phyloP scores from a whole-genome alignment of 306 rosid species.

The Quillaja saponaria region DNA sequence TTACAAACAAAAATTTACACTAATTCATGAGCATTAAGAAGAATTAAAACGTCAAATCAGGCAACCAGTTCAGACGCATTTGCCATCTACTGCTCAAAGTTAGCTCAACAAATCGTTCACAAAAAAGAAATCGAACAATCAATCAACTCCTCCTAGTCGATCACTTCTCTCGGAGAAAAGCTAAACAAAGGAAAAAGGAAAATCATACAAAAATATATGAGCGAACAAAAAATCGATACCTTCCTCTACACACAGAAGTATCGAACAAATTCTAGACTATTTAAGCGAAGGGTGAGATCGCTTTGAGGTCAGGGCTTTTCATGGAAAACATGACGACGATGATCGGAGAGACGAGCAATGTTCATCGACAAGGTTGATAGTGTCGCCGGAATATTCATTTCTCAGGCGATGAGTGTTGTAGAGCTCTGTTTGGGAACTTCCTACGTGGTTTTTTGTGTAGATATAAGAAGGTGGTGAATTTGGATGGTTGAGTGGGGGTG shows the following conservation, averaged over 20 bases:
- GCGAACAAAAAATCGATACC: neutral
- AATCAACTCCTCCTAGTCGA: constrained; percentile 4
- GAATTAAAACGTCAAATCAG: neutral
- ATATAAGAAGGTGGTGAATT: constrained; percentile 12
- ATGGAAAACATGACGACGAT: constrained; percentile 79
- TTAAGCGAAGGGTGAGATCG: constrained; percentile 21
- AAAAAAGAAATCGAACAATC: neutral
- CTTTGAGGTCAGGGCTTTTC: constrained; percentile 43
- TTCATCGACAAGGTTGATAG: constrained; percentile 24
- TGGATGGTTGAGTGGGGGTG: constrained; percentile 30
- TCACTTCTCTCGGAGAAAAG: neutral
- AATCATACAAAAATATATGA: neutral
- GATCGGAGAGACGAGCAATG: constrained; percentile 63
- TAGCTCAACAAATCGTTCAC: constrained; percentile 21
- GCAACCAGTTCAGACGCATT: constrained; percentile 24
- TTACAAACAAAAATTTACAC: neutral
- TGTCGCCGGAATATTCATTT: constrained; percentile 64
- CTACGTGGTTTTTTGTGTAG: constrained; percentile 5
- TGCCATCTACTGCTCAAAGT: constrained; percentile 15
- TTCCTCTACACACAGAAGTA: constrained; percentile 4
- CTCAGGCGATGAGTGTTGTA: constrained; percentile 43
- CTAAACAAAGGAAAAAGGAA: neutral
- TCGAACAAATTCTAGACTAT: constrained; percentile 26
- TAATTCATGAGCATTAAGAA: too few species aligned
- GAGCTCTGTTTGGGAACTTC: neutral